Evolutionary conservation across 495 filamentous ascomycete genomes (phyloP), one percentile per base, ranked within the genome.

Genomic region (Pyronema domesticum): DNA sequence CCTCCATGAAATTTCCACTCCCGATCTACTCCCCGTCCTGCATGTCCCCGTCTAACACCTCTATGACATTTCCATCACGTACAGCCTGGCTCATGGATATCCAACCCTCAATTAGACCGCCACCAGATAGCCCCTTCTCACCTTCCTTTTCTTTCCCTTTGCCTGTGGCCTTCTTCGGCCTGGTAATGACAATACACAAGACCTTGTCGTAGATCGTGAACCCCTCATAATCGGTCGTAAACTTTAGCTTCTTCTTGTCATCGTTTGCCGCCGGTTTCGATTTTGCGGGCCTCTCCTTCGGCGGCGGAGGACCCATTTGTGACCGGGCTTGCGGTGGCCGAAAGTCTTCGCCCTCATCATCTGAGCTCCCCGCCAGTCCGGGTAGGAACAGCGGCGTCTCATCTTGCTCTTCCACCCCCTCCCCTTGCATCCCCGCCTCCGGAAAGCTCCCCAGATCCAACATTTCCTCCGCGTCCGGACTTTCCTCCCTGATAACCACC

Each of bases 141-240:
- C 56, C 62, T 60, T 63, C 18, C 7, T 18, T 42, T 18, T 14
- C 37, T 8, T 40, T 42, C n/a, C n/a, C 50, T 37, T 39, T 53
- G n/a, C n/a, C 35, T 18, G 39, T 43, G 6, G 10, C 19, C 19
- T 53, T 52, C 8, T 77, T 79, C 55, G 73, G 80, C 39, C 82
- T 75, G 67, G 93, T 89, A 57, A 98, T 82, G 11, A 96, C 80
- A 37, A 98, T 71, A 66, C 88, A 96, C 37, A 98, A 72, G 34
- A 94, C 84, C 56, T 86, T 82, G 7, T 89, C 85, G 69, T 91
- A 89, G 67, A 98, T 95, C 61, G 80, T 81, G 68, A 95, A 98
- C 35, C 91, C 89, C 60, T 96, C 88, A 67, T 95, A 96, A 18
- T 81, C 80, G 23, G 87, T 94, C 52, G 79, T 76, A 67, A 95